Percentiles rank a stretch among this genome's conserved stretches.
Conservation (phyloP, 768 basidiomycete genomes). For the Pulveroboletus frians region DNA sequence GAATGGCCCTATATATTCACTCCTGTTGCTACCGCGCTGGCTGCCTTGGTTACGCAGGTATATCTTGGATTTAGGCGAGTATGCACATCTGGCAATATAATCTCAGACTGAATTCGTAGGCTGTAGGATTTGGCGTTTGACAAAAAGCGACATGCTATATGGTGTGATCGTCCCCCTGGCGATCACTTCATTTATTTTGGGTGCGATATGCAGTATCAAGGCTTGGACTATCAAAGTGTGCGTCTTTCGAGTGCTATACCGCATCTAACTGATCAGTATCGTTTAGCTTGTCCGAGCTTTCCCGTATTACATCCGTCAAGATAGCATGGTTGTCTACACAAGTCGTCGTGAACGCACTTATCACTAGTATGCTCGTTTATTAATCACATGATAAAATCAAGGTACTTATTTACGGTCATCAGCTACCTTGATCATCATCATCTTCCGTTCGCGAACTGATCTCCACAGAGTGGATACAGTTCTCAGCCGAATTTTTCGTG, state of each 20-base stretch:
- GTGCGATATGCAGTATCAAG: neutral
- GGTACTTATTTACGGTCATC: neutral
- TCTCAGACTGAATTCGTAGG: too few species aligned
- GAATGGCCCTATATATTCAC: constrained; percentile 51
- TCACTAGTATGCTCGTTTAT: neutral
- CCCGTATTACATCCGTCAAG: neutral
- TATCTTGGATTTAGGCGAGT: constrained; percentile 43
- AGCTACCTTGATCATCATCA: neutral
- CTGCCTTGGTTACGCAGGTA: constrained; percentile 39
- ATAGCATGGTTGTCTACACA: neutral
- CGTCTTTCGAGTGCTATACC: neutral
- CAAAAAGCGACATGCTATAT: neutral
- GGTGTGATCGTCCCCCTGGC: neutral
- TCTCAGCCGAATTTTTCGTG: neutral
- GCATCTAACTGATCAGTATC: neutral
- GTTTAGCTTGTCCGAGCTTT: neutral
- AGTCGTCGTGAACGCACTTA: neutral
- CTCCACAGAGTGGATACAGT: neutral
- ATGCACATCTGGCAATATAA: neutral
- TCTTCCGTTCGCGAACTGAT: neutral
- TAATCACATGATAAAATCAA: neutral
- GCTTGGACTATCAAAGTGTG: neutral
- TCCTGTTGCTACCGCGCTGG: constrained; percentile 2
- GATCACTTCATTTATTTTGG: neutral
- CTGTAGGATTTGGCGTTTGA: neutral